A percentile compares a stretch with the other conserved stretches of the same genome.
These are phyloP conservation scores for Eudorina sp. DNA, from an alignment of 139 green algal species.

Conservation along the genomic window DNA sequence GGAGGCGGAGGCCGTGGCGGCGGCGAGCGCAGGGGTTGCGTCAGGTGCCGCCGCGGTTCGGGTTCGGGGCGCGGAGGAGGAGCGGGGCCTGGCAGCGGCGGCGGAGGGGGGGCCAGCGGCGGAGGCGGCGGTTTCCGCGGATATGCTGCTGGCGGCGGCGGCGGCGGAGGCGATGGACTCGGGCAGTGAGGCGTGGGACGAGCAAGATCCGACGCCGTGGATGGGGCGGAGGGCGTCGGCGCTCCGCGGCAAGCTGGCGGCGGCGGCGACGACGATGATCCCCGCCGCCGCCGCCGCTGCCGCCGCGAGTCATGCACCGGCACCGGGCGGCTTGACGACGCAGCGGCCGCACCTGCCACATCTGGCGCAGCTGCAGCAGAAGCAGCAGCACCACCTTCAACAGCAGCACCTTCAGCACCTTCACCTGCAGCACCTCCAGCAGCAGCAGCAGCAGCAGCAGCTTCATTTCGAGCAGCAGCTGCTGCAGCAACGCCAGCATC, in stretches of 20 bases:
- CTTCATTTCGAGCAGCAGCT: neutral
- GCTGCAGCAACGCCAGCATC: neutral
- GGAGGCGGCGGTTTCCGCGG: neutral
- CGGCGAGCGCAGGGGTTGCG: neutral
- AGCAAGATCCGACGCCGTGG: neutral
- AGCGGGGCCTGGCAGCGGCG: no score
- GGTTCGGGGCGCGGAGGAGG: no score
- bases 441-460: neutral
- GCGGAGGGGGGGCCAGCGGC: no score
- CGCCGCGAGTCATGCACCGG: neutral
- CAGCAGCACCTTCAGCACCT: neutral
- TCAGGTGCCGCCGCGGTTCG: neutral
- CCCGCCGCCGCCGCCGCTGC: neutral
- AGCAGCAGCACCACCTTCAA: neutral
- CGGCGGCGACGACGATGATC: no score
- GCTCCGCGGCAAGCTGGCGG: no score
- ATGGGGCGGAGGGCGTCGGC: neutral
- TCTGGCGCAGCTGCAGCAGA: neutral
- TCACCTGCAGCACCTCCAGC: neutral
- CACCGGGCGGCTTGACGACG: neutral
- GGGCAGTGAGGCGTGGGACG: neutral
- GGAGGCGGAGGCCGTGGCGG: no score
- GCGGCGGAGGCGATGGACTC: neutral
- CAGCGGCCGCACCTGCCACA: neutral
- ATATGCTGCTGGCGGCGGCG: neutral